Evolutionary conservation across 441 rosid species (phyloP), one percentile per base, ranked within the genome.

Genomic region (Adansonia madagascariensis): DNA sequence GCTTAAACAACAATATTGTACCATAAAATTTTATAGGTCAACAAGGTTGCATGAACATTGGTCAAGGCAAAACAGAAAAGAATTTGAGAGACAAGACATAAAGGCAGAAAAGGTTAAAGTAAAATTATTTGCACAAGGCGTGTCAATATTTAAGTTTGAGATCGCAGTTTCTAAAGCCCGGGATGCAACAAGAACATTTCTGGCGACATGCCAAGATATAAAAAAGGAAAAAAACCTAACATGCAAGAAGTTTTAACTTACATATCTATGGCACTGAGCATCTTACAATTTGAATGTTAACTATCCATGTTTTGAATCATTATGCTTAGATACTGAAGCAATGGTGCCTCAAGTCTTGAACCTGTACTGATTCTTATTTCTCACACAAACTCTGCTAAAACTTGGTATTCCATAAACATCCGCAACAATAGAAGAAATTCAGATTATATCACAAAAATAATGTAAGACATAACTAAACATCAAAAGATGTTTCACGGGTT

Each of bases 381-480:
- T 41, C 93, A 86, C 43, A 89, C 88, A 87, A 90, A 92, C 85
- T 90, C 94, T 6, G 91, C 87, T 82, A 90, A 74, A 39, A 91
- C 91, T 86, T 91, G 94, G 76, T 81, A 82, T 82, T 92, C 94
- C 94, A 92, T 92, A 80, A 92, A 92, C 85, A 88, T 75, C 91
- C 89, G 87, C 75, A 81, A 14, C 77, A 73, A 63, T 44, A 31
- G 5, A 53, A 53, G 17, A 22, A 47, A 24, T 31, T 52, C 69
- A 22, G 61, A 75, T 17, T 61, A 41, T 31, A 76, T 11, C 44
- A 46, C 35, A 14, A 79, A 73, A n/a, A 66, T 31, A 31, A 5
- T 43, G 55, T 39, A 15, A 64, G 49, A 43, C 56, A 74, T 53
- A 24, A 24, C 20, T 35, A 75, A 39, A 2, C 24, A 75, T n/a